A percentile compares a stretch with the other conserved stretches of the same genome.
Conservation (phyloP, 371 early-diverging fungal species). For the Blakeslea trispora region DNA sequence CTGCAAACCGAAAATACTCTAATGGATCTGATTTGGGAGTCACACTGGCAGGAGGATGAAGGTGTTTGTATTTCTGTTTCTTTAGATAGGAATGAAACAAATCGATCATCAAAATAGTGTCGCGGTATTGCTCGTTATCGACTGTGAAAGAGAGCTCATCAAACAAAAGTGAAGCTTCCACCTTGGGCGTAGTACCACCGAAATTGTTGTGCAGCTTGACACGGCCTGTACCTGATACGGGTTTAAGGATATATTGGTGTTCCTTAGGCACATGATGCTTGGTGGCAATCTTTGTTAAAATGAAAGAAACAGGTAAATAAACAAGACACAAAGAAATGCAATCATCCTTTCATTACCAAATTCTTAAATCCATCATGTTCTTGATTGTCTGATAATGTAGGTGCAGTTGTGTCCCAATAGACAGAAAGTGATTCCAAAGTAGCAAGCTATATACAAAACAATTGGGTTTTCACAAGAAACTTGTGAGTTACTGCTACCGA, state of each 20-base stretch:
- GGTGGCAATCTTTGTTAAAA: slow-evolving; percentile 71
- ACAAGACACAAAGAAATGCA: no score
- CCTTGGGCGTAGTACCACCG: slow-evolving; percentile 65
- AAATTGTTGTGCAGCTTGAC: slow-evolving; percentile 75
- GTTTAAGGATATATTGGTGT: slow-evolving; percentile 88
- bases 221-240: slow-evolving; percentile 92
- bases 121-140: slow-evolving; percentile 89
- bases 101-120: slow-evolving; percentile 77
- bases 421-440: slow-evolving; percentile 80
- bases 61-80: slow-evolving; percentile 74
- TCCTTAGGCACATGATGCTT: slow-evolving; percentile 51
- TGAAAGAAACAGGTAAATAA: no score
- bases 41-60: slow-evolving; percentile 75
- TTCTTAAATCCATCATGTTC: slow-evolving; percentile 55
- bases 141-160: slow-evolving; percentile 91
- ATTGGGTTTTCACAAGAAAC: no score
- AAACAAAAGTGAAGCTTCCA: slow-evolving; percentile 74
- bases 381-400: slow-evolving; percentile 66
- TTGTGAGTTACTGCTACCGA: no score
- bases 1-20: slow-evolving; percentile 90
- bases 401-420: slow-evolving; percentile 89
- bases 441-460: slow-evolving; percentile 68
- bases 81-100: slow-evolving; percentile 77
- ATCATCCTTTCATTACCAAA: slow-evolving; percentile 37
- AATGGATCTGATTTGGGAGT: slow-evolving; percentile 80